phyloP scores from a whole-genome alignment of 176 grass and related monocot genomes.

The Raddia guianensis region DNA sequence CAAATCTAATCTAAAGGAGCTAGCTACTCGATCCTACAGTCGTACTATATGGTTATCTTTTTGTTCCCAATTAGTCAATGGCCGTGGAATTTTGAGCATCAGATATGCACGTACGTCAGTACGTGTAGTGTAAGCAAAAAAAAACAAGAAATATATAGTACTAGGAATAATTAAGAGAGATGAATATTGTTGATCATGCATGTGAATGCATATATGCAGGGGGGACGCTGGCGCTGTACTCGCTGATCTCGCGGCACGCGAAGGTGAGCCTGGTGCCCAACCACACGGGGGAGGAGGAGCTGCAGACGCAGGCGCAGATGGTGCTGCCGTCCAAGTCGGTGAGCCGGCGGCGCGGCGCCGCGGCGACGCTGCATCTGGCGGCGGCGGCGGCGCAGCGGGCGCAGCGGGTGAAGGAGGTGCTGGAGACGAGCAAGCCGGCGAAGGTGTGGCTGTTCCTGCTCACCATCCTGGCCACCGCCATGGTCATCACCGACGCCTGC shows the following conservation, averaged over 20 bases:
- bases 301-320: background rate
- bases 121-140: too few relatives aligned
- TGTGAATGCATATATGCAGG: too few relatives aligned
- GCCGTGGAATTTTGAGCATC: too few relatives aligned
- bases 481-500: constrained; percentile 84
- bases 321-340: background rate
- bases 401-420: constrained; percentile 50
- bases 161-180: too few relatives aligned
- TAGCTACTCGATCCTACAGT: too few relatives aligned
- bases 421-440: constrained; percentile 51
- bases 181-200: too few relatives aligned
- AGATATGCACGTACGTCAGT: too few relatives aligned
- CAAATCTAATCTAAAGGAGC: too few relatives aligned
- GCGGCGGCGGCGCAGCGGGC: constrained; percentile 43
- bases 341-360: constrained; percentile 6
- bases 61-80: too few relatives aligned
- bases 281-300: constrained; percentile 60
- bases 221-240: constrained; percentile 76
- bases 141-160: too few relatives aligned
- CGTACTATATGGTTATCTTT: too few relatives aligned
- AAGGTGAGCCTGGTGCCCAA: constrained; percentile 71
- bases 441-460: constrained; percentile 53
- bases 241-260: constrained; percentile 67
- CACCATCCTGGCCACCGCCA: constrained; percentile 68
- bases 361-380: constrained; percentile 36